Evolutionary conservation across 371 early-diverging fungal species (phyloP).

Genomic region (Vairimorpha ceranae): DNA sequence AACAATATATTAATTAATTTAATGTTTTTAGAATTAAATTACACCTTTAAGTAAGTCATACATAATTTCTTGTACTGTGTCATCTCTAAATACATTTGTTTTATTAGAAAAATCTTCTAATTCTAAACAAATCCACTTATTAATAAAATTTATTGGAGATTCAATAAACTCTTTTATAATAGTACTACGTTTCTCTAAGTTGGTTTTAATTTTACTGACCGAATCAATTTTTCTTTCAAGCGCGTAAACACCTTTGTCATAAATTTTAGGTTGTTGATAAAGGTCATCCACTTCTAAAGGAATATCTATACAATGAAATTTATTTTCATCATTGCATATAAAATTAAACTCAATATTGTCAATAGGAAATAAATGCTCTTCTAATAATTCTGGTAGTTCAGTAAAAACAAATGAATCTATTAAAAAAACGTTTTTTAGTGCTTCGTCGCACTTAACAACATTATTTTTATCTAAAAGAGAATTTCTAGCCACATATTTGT

Average conservation of each 20-base stretch:
- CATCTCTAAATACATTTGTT: conserved; percentile 52
- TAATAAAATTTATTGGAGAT: conserved; percentile 59
- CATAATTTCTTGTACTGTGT: conserved; percentile 56
- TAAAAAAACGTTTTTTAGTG: conserved; percentile 34
- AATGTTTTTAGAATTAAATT: background rate
- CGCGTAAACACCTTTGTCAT: conserved; percentile 46
- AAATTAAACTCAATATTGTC: conserved; percentile 49
- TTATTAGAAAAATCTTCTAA: conserved; percentile 46
- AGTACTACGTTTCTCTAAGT: conserved; percentile 41
- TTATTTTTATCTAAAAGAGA: conserved; percentile 14
- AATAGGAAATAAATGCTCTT: conserved; percentile 39
- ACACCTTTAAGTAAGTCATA: conserved; percentile 56
- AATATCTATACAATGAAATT: conserved; percentile 48
- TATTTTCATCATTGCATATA: conserved; percentile 12
- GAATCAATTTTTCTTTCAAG: conserved; percentile 60
- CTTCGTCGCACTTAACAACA: conserved; percentile 28
- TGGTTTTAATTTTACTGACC: conserved; percentile 41
- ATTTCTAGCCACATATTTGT: conserved; percentile 46
- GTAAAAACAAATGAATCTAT: conserved; percentile 40
- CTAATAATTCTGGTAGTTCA: conserved; percentile 28
- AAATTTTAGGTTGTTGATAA: conserved; percentile 51
- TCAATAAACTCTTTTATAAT: conserved; percentile 45
- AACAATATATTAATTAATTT: background rate
- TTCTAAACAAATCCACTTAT: conserved; percentile 52
- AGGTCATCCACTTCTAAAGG: conserved; percentile 58